Evolutionary conservation across 441 rosid species (phyloP), one percentile per base, ranked within the genome.

Genomic region (Populus hybrid): DNA sequence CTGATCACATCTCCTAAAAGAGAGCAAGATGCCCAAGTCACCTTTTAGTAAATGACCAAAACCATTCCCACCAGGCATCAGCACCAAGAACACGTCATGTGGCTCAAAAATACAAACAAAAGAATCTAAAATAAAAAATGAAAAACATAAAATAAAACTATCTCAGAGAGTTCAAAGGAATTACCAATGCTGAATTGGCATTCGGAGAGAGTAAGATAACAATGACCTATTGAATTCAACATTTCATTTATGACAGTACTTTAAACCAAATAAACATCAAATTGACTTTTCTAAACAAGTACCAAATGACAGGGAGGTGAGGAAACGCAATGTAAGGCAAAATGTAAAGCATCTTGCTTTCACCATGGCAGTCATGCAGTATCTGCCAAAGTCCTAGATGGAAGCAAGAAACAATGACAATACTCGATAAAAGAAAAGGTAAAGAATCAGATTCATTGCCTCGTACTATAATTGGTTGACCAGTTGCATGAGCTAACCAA

Each of bases 391-490:
- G 59, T 79, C 70, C 64, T 31, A n/a, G 42, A 81, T 72, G 78
- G 75, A 84, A 77, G 78, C 74, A 76, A 74, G 81, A 77, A 77
- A 80, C 68, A 71, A 73, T 35, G 67, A 71, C 53, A 73, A 71
- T 63, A 71, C 35, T 42, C 16, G 64, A 63, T 40, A 65, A 59
- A 69, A 79, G 50, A 74, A 69, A 64, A 16, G 68, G 72, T 72
- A 77, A 85, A 74, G 79, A 81, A 85, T 85, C 28, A 69, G 81
- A 76, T 56, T 33, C 71, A 64, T 61, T 42, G 78, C 71, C 61
- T 80, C 59, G 12, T 71, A 38, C 78, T 75, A 64, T 59, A 35
- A 64, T 31, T 63, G 24, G 6, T 59, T 18, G 73, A 73, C 53
- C 72, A 2, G 0, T 24, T 24, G 59, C 69, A 36, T 3, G 35